Evolutionary conservation across 305 asterid genomes (phyloP), one percentile per base, ranked within the genome.

Genomic region (Caryopteris hybrid): DNA sequence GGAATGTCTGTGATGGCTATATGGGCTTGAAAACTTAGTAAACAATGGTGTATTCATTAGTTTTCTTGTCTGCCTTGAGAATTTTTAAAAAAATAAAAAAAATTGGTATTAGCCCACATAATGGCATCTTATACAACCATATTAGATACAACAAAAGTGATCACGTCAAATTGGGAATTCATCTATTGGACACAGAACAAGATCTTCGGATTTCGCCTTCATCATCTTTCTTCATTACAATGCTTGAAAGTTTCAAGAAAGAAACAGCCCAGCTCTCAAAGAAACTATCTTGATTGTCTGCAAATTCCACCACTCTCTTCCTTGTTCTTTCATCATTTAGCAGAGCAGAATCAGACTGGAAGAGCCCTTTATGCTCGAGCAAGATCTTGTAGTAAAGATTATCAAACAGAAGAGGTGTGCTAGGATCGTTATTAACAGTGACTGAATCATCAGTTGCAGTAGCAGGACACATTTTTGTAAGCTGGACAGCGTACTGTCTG

Each of bases 311-410:
- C 61, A 87, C 96, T 77, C 42, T 71, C 8, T 53, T 34, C 55
- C 61, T 79, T 5, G 92, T 78, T 61, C 81, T 83, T 42, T 22
- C 74, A 41, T 89, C 96, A 33, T 57, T 73, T 8, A 85, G 18
- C 59, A 89, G 74, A 0, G 80, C 80, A n/a, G 95, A 87, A 82
- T 89, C 96, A 5, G 95, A 87, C 17, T 84, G 92, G 53, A 87
- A 85, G 36, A 87, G 80, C 7, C 95, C 92, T 68, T 70, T 89
- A 52, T 82, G 90, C 6, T 62, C 74, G 0, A 79, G 51, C 70
- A 89, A 59, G 39, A 81, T 74, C 77, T 70, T 87, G 69, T 74
- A 87, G 65, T 87, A 89, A 52, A 76, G 72, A 51, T 89, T 89
- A 43, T 89, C 96, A 33, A 89, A 89, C 38, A 69, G 41, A 11